phyloP scores from a whole-genome alignment of 1,284 basidiomycete species.

The Ustilago cynodontis region DNA sequence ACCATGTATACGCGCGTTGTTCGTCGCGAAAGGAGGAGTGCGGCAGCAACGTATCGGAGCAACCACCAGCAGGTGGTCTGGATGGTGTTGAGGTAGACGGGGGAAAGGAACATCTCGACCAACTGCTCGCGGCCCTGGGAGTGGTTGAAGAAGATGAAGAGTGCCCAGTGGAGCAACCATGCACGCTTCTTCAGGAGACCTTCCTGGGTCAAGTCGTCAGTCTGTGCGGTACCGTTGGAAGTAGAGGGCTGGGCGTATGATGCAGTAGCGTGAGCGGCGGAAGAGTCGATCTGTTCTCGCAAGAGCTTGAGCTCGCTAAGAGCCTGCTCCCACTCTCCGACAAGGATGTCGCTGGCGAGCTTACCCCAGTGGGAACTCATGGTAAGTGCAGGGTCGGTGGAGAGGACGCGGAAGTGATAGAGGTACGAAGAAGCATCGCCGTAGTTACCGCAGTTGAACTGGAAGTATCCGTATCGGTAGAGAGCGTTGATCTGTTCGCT shows the following conservation, averaged over 20 bases:
- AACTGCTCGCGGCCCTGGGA: slow-evolving; percentile 90
- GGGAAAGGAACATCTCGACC: slow-evolving; percentile 94
- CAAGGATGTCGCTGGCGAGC: slow-evolving; percentile 93
- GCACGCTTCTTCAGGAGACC: slow-evolving; percentile 89
- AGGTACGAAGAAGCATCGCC: slow-evolving; percentile 95
- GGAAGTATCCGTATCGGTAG: slow-evolving; percentile 98
- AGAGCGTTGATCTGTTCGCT: slow-evolving; percentile 94
- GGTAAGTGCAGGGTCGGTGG: slow-evolving; percentile 89
- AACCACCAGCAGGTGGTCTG: slow-evolving; percentile 96
- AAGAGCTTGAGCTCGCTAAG: slow-evolving; percentile 93
- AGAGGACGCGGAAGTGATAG: slow-evolving; percentile 97
- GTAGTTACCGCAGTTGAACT: slow-evolving; percentile 97
- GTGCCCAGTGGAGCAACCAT: slow-evolving; percentile 97
- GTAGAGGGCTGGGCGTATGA: slow-evolving; percentile 49
- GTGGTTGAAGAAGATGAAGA: slow-evolving; percentile 99
- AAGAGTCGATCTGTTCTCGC: slow-evolving; percentile 86
- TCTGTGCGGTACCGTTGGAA: slow-evolving; percentile 35
- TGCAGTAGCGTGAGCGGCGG: slow-evolving; percentile 46
- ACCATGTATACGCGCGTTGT: slow-evolving; percentile 64
- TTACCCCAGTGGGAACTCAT: slow-evolving; percentile 98
- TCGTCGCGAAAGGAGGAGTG: slow-evolving; percentile 90
- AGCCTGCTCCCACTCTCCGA: slow-evolving; percentile 92
- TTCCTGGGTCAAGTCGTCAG: slow-evolving; percentile 71
- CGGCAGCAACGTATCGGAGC: slow-evolving; percentile 91
- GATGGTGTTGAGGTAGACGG: slow-evolving; percentile 97